These are phyloP conservation scores for Iris macrosiphon DNA, from an alignment of 106 monocot species.

Conservation along the genomic window DNA sequence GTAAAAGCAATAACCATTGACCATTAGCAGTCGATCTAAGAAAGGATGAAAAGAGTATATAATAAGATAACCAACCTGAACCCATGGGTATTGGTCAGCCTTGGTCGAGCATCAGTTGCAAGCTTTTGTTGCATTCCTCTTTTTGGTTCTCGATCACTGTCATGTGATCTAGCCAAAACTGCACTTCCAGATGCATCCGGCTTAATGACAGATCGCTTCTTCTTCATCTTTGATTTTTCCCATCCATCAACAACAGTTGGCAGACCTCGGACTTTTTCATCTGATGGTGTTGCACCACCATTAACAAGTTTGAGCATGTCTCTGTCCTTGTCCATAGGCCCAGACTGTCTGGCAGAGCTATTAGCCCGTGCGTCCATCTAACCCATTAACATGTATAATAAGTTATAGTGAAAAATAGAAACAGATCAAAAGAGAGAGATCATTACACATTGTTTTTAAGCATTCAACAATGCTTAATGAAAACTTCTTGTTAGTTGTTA, in stretches of 20 bases:
- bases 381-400: conserved; percentile 10
- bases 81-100: conserved; percentile 19
- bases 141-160: conserved; percentile 45
- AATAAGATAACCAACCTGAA: conserved; percentile 31
- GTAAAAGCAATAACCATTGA: neutral
- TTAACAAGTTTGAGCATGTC: conserved; percentile 29
- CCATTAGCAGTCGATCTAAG: no score
- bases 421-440: no score
- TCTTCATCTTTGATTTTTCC: conserved; percentile 63
- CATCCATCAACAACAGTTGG: conserved; percentile 32
- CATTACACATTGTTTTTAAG: no score
- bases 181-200: conserved; percentile 33
- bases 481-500: no score
- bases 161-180: conserved; percentile 21
- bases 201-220: conserved; percentile 54
- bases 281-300: conserved; percentile 21
- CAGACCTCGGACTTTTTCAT: conserved; percentile 34
- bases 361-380: conserved; percentile 47
- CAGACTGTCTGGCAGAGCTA: conserved; percentile 26
- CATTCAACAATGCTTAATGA: no score
- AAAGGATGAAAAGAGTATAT: no score
- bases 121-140: conserved; percentile 42
- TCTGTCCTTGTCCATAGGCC: conserved; percentile 39
- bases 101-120: conserved; percentile 33
- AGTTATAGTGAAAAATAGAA: no score